These are phyloP conservation scores for Colletotrichum sp. DNA, from an alignment of 2,329 filamentous ascomycete species.

Conservation along the genomic window DNA sequence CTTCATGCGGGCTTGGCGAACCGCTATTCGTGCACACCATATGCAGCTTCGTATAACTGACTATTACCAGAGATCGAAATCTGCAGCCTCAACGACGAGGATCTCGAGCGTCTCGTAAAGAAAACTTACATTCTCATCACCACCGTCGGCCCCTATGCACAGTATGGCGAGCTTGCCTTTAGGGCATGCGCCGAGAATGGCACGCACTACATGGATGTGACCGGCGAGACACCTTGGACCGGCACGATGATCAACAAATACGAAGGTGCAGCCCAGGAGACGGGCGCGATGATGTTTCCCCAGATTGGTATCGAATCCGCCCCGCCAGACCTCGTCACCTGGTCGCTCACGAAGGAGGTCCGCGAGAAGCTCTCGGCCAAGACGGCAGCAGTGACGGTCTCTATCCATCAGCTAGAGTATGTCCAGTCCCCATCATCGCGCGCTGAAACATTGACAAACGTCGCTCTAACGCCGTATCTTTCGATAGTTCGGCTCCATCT, in stretches of 20 bases:
- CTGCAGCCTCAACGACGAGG: conserved; percentile 48
- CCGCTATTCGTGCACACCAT: neutral
- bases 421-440: conserved; percentile 23
- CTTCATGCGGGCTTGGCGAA: neutral
- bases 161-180: conserved; percentile 63
- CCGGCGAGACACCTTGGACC: conserved; percentile 64
- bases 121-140: conserved; percentile 63
- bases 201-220: conserved; percentile 69
- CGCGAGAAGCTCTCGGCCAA: conserved; percentile 53
- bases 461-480: conserved; percentile 11
- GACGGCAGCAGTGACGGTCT: conserved; percentile 59
- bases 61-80: conserved; percentile 53
- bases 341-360: conserved; percentile 54
- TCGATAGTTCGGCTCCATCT: conserved; percentile 53
- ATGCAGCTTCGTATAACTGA: neutral
- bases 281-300: conserved; percentile 64
- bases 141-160: conserved; percentile 63
- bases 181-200: conserved; percentile 66
- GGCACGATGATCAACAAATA: conserved; percentile 66
- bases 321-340: conserved; percentile 64
- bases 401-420: conserved; percentile 47
- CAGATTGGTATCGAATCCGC: conserved; percentile 68
- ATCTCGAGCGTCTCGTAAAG: conserved; percentile 54
- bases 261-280: conserved; percentile 53
- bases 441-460: neutral